These are phyloP conservation scores for Cercospora canescens DNA, from an alignment of 2,329 filamentous ascomycete species.

Conservation along the genomic window DNA sequence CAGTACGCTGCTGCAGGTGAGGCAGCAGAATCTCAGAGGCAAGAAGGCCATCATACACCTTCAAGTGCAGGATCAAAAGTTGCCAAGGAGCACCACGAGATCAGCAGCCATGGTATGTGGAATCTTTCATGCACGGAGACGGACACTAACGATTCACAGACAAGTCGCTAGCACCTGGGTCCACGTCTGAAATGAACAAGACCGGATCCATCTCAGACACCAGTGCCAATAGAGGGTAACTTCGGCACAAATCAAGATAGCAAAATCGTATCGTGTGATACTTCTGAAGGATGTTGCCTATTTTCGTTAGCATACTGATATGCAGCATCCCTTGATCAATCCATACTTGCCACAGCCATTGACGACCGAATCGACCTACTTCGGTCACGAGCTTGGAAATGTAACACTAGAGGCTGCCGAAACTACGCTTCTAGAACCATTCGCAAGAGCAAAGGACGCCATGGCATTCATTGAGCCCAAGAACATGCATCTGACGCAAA, in stretches of 20 bases:
- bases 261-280: background rate
- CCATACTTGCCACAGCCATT: too few species aligned
- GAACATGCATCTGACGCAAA: too few species aligned
- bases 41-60: conserved; percentile 21
- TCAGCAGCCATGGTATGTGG: conserved; percentile 17
- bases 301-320: too few species aligned
- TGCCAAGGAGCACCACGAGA: conserved; percentile 22
- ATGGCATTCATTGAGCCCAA: too few species aligned
- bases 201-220: conserved; percentile 9
- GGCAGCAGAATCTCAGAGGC: conserved; percentile 16
- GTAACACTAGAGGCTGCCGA: too few species aligned
- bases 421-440: too few species aligned
- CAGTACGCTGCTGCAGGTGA: conserved; percentile 22
- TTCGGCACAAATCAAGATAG: background rate
- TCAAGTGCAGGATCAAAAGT: conserved; percentile 8
- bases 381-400: too few species aligned
- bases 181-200: conserved; percentile 12
- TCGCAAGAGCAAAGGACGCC: too few species aligned
- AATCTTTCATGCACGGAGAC: too few species aligned
- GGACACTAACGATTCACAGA: background rate
- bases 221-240: conserved; percentile 15
- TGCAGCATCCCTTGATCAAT: too few species aligned
- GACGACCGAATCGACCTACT: too few species aligned
- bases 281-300: background rate
- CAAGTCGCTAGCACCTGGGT: conserved; percentile 18